Evolutionary conservation across 352 stramenopile genomes (phyloP), one percentile per base, ranked within the genome.

Genomic region (Phytopythium helicoides): DNA sequence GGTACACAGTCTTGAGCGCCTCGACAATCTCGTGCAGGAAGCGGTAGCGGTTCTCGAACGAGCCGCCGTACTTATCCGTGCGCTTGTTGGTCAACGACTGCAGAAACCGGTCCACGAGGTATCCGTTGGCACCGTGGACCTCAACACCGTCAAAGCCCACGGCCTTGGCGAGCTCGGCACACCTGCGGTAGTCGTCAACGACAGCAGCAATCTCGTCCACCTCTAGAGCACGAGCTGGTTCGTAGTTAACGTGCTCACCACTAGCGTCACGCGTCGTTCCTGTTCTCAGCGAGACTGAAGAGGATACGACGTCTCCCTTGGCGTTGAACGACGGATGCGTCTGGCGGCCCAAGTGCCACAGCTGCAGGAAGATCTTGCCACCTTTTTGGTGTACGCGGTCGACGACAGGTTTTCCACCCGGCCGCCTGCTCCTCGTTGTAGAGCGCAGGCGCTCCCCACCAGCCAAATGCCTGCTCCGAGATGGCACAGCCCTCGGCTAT

Each of bases 91-190:
- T 78, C 38, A 58, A 47, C 1, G 50, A 57, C 14, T 78, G 57
- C 21, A 78, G 45, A 55, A 75, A 75, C 48, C 73, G 61, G 31
- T 97, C 86, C 45, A 97, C 66, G 37, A 97, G 62, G 57, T 97
- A 97, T 14, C 88, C 92, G 50, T 97, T 93, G 9, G 79, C 89
- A 7, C 37, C 62, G 65, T 97, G 89, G 25, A 70, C 50, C 53
- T 66, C 62, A 22, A 56, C 49, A 6, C 62, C 57, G 15, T 66
- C 62, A 16, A 74, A 96, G 21, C 91, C 89, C 9, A 87, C 87
- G 52, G 83, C 52, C 39, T 88, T 87, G 16, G 81, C 74, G 4
- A 64, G 67, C 28, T 73, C 60, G 0, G 88, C 86, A 2, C 60
- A 79, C 41, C 77, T 64, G 8, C 66, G 64, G 63, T 84, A 97